Conservation (phyloP, 176 grass and related monocot species). For the Coix lacrymajobi region DNA sequence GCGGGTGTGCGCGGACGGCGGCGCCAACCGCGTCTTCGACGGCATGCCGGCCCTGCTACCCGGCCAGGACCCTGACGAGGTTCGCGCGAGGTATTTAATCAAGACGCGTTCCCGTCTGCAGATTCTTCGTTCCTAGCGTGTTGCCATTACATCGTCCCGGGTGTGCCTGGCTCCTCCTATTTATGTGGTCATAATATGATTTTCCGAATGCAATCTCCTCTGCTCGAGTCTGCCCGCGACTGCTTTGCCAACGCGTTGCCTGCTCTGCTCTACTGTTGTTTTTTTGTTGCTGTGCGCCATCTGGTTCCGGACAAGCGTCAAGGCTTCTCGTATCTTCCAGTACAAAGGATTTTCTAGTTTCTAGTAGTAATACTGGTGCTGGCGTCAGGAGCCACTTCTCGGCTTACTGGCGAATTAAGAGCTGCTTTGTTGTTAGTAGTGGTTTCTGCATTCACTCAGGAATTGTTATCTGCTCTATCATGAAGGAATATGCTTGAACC, state of each 20-base stretch:
- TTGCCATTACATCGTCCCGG: not conserved
- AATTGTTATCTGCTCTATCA: not conserved
- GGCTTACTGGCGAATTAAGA: constrained; percentile 13
- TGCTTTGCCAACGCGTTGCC: not conserved
- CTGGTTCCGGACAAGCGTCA: not conserved
- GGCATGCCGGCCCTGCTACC: constrained; percentile 54
- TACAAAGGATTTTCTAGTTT: not conserved
- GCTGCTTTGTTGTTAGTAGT: not conserved
- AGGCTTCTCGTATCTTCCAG: not conserved
- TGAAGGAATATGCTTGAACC: not conserved
- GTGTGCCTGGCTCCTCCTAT: not conserved
- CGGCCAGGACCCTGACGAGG: constrained; percentile 36
- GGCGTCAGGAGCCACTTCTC: not conserved
- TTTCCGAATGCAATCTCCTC: not conserved
- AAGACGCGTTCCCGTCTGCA: not conserved
- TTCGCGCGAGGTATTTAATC: constrained; percentile 45
- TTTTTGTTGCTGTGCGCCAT: not conserved
- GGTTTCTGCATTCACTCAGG: not conserved
- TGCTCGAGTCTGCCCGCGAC: not conserved
- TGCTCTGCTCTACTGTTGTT: not conserved
- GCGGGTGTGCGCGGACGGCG: constrained; percentile 73
- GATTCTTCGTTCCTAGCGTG: not conserved
- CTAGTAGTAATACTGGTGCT: not conserved
- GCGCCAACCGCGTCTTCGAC: constrained; percentile 69
- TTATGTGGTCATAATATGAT: not conserved